These are phyloP conservation scores for Monosporozyma servazzii DNA, from an alignment of 805 yeast species.

Conservation along the genomic window DNA sequence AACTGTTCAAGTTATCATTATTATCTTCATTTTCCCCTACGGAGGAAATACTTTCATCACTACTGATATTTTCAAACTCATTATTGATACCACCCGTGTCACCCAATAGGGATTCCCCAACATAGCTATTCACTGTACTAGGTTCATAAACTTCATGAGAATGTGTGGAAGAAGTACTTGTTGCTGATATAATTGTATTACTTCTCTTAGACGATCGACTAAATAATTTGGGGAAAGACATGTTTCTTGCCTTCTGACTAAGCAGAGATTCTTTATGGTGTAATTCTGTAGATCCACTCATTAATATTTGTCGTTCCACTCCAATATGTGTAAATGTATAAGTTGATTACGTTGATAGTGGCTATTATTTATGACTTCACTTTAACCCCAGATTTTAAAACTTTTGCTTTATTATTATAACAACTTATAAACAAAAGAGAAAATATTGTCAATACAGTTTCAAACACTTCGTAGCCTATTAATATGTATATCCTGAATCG, in stretches of 20 bases:
- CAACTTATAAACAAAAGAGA: background rate
- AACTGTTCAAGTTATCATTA: background rate
- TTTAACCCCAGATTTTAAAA: background rate
- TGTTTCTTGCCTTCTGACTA: constrained; percentile 1
- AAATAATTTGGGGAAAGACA: constrained; percentile 5
- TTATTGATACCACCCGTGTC: background rate
- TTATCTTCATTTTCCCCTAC: background rate
- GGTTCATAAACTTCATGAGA: background rate
- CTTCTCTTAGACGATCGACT: background rate
- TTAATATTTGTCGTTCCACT: background rate
- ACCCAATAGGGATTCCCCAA: background rate
- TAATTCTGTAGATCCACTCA: background rate
- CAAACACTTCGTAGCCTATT: background rate
- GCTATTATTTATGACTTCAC: background rate
- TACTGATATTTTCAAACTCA: background rate
- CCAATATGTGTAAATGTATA: background rate
- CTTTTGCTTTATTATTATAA: background rate
- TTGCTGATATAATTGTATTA: background rate
- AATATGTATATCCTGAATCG: background rate
- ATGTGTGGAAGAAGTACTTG: background rate
- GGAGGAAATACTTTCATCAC: background rate
- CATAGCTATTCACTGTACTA: background rate
- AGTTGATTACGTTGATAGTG: background rate
- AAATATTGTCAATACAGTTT: background rate
- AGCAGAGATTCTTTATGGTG: background rate